Evolutionary conservation across 768 basidiomycete species (phyloP), one percentile per base, ranked within the genome.

Genomic region (Suillus sp.): DNA sequence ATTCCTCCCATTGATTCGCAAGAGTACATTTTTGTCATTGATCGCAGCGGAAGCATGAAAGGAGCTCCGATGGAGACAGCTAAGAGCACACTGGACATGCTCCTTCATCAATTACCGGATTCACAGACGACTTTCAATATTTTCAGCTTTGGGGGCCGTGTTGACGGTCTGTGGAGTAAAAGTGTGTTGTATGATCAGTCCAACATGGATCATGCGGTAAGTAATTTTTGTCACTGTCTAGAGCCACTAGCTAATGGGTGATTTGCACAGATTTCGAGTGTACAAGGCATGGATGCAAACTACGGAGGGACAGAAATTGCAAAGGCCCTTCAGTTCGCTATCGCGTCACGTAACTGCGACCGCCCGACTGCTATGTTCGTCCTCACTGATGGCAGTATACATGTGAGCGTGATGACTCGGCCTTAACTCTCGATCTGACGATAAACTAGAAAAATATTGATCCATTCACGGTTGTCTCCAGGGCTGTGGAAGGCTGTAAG

Each of bases 11-110:
- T 85, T 1, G 63, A 63, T 13, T 68, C 74, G 0, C 86, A 86
- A 59, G 87, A 89, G 62, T 89, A 83, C 61, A 73, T 89, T 0
- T 89, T 89, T 64, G 62, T 89, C 8, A 74, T 89, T 13, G 87
- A 89, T 65, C 75, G 86, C 54, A 85, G 83, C 22, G 81, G 83
- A 0, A 86, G 84, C 57, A 89, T 89, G 88, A 0, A 0, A 0
- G 71, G 70, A 27, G 45, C 30, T 13, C 68, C 81, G 6, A 83
- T 87, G 2, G 76, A 77, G 40, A 80, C 76, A 2, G 85, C 86
- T 8, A 86, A 81, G 64, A 63, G 70, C 35, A 83, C 85, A 0
- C 71, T 88, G 37, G 54, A 55, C 0, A 75, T 84, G 65, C 68
- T 89, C 0, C 74, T 89, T 18, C 79, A 76, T 7, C 77, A 85